These are phyloP conservation scores for Cavenderia fasciculata DNA, from an alignment of 78 protist species.

Conservation along the genomic window DNA sequence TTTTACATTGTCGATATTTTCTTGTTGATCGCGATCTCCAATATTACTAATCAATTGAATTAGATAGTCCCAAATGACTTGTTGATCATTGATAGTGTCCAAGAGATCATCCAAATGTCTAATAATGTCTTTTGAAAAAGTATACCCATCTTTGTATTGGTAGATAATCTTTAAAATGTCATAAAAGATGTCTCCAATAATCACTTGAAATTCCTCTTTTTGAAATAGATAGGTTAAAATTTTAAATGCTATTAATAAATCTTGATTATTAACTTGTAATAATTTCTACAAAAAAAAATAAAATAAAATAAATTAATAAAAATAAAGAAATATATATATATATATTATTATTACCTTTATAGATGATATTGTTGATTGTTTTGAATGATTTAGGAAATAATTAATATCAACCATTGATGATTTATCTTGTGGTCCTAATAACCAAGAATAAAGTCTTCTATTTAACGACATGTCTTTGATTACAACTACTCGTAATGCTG, in stretches of 20 bases:
- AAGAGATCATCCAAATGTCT: constrained; percentile 43
- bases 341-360: constrained; percentile 6
- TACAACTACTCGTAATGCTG: constrained; percentile 53
- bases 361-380: constrained; percentile 46
- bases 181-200: constrained; percentile 32
- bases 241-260: constrained; percentile 27
- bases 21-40: neutral
- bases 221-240: constrained; percentile 57
- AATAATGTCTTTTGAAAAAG: constrained; percentile 44
- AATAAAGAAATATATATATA: too few species aligned
- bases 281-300: neutral
- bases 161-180: constrained; percentile 34
- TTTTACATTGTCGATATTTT: constrained; percentile 7
- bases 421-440: constrained; percentile 9
- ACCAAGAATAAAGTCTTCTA: constrained; percentile 57
- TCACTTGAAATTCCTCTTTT: constrained; percentile 52
- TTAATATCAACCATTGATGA: too few species aligned
- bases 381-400: constrained; percentile 36
- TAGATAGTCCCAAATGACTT: constrained; percentile 48
- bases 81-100: constrained; percentile 6
- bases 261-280: neutral
- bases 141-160: constrained; percentile 67
- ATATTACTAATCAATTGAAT: neutral
- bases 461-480: constrained; percentile 66
- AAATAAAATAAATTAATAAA: too few species aligned